Base-by-base conservation (phyloP, 495 filamentous ascomycete genomes). In the Rhizodiscina lignyota region DNA sequence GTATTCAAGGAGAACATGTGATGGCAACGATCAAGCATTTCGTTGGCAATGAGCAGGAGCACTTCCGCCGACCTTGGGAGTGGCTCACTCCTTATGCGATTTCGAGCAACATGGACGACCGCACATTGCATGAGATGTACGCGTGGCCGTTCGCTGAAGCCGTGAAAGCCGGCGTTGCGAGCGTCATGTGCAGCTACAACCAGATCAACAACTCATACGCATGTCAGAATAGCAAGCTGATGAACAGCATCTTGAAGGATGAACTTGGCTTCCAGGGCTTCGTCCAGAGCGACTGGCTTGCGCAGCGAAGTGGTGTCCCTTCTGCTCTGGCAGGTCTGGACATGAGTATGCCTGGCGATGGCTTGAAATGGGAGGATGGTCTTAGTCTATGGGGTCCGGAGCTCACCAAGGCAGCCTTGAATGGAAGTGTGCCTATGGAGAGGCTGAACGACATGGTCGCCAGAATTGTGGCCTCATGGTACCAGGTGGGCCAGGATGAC, bases 301-400 rank as follows among this genome's bases (percentile, higher is more conserved):
- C 85, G 4, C 85, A 93, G 51, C 68, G 81, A 21, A 75, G 74
- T 18, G 85, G 86, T 18, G 79, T 94, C 0, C 69, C 68, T 12
- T 79, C 73, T 41, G 79, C 86, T 2, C 55, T 94, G 16, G 76
- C 83, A 16, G 87, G 87, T 1, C 60, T 96, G 10, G 87, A 94
- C 53, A 85, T 94, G 83, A 81, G 70, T 10, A 94, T 94, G 87
- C 89, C 89, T 2, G 87, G 87, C 6, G 86, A 94, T 55, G 86
- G 87, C 1, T 51, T 81, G 6, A 43, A 43, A 11, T 93, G 82
- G 83, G 64, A 64, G 16, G 65, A 86, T 43, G 86, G 83, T 5
- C 54, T 79, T 15, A 76, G 79, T 0, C 65, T 94, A 0, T 93
- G 82, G 77, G 87, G 89, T 1, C 56, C 68, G 10, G 62, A 82